phyloP scores from a whole-genome alignment of 345 rosid genomes.

The Hibiscus trionum region DNA sequence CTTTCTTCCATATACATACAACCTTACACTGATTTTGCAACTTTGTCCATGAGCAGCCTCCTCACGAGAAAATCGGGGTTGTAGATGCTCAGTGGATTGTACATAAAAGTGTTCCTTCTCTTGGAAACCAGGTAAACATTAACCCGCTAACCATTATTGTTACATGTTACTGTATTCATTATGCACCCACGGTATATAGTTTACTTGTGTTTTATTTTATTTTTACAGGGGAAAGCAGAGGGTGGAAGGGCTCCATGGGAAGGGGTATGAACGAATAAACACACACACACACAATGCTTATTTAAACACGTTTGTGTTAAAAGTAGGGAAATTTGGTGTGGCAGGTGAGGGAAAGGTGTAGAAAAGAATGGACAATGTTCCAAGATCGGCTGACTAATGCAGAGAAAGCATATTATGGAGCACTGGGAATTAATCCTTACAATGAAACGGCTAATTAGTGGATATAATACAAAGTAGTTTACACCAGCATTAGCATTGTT shows the following conservation, averaged over 20 bases:
- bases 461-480: not conserved
- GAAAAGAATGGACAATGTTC: conserved; percentile 74
- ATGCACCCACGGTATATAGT: not conserved
- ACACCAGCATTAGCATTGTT: not conserved
- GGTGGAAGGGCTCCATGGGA: conserved; percentile 53
- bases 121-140: conserved; percentile 53
- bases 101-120: conserved; percentile 65
- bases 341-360: conserved; percentile 85
- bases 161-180: not conserved
- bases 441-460: conserved; percentile 18
- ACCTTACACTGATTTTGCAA: not conserved
- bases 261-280: conserved; percentile 37
- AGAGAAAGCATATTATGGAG: conserved; percentile 49
- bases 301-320: not conserved
- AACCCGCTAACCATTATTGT: conserved; percentile 17
- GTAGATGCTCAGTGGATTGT: conserved; percentile 66
- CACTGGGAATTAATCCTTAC: conserved; percentile 23
- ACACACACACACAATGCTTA: not conserved
- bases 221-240: conserved; percentile 33
- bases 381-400: conserved; percentile 52
- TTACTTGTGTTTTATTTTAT: conserved; percentile 10
- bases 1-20: not conserved
- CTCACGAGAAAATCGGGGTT: conserved; percentile 64
- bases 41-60: conserved; percentile 29
- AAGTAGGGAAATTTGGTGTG: not conserved